A percentile compares a stretch with the other conserved stretches of the same genome.
phyloP scores from a whole-genome alignment of 495 filamentous ascomycete genomes.

The Pseudotulostoma volvatum region DNA sequence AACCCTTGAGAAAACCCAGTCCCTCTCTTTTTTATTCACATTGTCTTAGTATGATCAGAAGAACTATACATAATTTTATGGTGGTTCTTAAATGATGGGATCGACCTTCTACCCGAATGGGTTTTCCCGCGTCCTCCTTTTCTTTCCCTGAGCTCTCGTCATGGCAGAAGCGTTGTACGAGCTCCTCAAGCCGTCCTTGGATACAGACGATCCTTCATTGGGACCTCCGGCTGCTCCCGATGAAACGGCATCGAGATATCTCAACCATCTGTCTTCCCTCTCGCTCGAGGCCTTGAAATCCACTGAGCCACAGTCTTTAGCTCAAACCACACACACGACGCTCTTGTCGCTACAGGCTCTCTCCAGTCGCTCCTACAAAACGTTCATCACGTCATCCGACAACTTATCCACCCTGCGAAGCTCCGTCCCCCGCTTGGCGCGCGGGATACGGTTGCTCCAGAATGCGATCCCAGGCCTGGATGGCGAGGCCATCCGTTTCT shows the following conservation, averaged over 20 bases:
- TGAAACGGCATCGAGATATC: conserved; percentile 45
- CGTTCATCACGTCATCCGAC: conserved; percentile 65
- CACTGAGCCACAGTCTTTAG: conserved; percentile 62
- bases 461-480: conserved; percentile 66
- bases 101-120: too few species aligned
- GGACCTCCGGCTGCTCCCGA: conserved; percentile 22
- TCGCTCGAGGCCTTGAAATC: conserved; percentile 54
- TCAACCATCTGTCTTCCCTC: conserved; percentile 63
- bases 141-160: too few species aligned
- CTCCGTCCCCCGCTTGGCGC: conserved; percentile 49
- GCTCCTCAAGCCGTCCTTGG: conserved; percentile 49
- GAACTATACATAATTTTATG: too few species aligned
- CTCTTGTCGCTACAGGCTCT: conserved; percentile 74
- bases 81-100: too few species aligned
- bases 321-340: conserved; percentile 67
- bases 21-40: too few species aligned
- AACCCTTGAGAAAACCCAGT: too few species aligned
- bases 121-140: too few species aligned
- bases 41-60: too few species aligned
- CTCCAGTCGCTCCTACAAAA: conserved; percentile 80
- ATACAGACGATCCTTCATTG: conserved; percentile 9
- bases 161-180: conserved; percentile 64
- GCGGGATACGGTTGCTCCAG: conserved; percentile 46
- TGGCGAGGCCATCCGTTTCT: conserved; percentile 59
- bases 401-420: conserved; percentile 55